phyloP scores from a whole-genome alignment of 2,329 filamentous ascomycete genomes.

The Epichloe uncinata region DNA sequence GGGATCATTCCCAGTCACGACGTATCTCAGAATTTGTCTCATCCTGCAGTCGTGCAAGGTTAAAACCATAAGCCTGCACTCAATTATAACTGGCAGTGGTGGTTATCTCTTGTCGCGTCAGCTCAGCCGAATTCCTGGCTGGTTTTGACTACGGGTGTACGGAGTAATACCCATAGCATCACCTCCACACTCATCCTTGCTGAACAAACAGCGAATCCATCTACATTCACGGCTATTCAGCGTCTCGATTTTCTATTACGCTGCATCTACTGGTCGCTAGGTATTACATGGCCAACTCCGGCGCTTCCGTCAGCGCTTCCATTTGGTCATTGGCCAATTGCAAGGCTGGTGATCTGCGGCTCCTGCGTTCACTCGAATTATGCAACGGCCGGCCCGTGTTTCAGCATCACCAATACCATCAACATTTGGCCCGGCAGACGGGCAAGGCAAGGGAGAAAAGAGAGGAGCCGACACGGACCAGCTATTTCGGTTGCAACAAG shows the following conservation, averaged over 20 bases:
- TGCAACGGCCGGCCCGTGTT: constrained; percentile 7
- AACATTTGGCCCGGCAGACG: neutral
- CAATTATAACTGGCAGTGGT: neutral
- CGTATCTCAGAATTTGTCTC: no score
- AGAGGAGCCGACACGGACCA: neutral
- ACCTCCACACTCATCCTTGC: constrained; percentile 1
- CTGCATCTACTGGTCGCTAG: neutral
- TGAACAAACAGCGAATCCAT: neutral
- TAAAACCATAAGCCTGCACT: neutral
- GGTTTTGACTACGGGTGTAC: neutral
- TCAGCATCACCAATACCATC: constrained; percentile 4
- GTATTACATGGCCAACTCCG: constrained; percentile 1
- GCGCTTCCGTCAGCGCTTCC: constrained; percentile 5
- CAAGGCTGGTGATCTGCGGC: neutral
- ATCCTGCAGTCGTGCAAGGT: no score
- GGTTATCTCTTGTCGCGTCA: neutral
- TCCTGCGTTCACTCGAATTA: constrained; percentile 8
- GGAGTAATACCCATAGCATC: neutral
- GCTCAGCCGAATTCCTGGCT: neutral
- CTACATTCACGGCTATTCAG: constrained; percentile 1
- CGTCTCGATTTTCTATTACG: neutral
- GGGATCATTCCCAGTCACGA: neutral
- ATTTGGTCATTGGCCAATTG: constrained; percentile 8
- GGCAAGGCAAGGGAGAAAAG: neutral
- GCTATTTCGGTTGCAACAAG: neutral